Conservation (phyloP, 345 rosid species). For the Eucalyptus pauciflora region DNA sequence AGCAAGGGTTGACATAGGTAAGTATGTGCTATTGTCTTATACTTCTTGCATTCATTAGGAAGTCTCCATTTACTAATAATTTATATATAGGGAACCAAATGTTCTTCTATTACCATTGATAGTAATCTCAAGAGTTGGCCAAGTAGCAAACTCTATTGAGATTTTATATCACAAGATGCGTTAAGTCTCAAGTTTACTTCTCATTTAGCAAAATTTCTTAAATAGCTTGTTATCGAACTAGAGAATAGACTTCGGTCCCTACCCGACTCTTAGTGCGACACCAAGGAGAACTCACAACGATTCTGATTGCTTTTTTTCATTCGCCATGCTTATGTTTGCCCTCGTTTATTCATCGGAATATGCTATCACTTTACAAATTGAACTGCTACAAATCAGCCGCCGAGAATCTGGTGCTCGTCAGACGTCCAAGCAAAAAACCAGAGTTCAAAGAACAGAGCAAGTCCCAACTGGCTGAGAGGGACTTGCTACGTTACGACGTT, state of each 20-base stretch:
- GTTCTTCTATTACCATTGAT: not conserved
- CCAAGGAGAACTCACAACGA: not conserved
- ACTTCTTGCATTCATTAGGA: not conserved
- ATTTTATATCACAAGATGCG: not conserved
- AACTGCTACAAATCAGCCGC: not conserved
- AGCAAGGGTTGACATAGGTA: not conserved
- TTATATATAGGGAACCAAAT: not conserved
- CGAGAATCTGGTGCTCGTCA: not conserved
- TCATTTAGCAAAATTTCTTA: not conserved
- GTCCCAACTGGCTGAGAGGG: not conserved
- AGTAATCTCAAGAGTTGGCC: not conserved
- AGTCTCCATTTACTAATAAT: not conserved
- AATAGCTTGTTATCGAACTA: not conserved
- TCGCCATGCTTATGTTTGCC: not conserved
- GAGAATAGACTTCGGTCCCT: not conserved
- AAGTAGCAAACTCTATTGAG: not conserved
- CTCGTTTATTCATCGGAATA: not conserved
- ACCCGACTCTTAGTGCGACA: not conserved
- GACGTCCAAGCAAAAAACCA: not conserved
- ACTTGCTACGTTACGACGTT: not conserved
- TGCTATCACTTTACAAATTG: not conserved
- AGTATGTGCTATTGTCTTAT: not conserved
- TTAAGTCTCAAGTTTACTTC: not conserved
- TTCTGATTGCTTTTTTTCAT: not conserved
- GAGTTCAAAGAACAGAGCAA: not conserved